Evolutionary conservation across 2,329 filamentous ascomycete genomes (phyloP), one percentile per base, ranked within the genome.

Genomic region (Metarhizium anisopliae): DNA sequence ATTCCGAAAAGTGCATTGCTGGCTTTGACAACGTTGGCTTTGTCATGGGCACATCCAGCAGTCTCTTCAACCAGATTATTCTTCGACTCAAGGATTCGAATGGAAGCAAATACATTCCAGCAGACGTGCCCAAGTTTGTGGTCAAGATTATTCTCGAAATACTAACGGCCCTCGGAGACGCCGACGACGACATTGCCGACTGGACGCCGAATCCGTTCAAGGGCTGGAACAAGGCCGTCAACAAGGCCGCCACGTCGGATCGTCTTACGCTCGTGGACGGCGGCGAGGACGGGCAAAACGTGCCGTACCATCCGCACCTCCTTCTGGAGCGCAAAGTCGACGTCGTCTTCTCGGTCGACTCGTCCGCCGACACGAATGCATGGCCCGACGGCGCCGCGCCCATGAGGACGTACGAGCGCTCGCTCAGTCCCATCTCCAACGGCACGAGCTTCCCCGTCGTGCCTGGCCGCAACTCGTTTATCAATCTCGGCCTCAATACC

Each of bases 21-120:
- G 90, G 90, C 1, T 92, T 90, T 61, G 90, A 95, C 69, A 91
- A 89, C 62, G 82, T 82, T 4, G 88, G 88, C 2, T 95, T 83
- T 63, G 76, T 93, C 30, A 89, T 93, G 82, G 89, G 89, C 56
- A 93, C 89, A 0, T 90, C 86, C 11, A 90, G 86, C 14, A 85
- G 86, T 8, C 76, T 95, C 4, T 94, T 95, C 76, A 94, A 94
- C 72, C 74, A 66, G 76, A 77, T 63, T 64, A 76, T 85, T 56
- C 77, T 95, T 79, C 77, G 94, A 83, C 40, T 93, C 83, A 25
- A 74, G 64, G 66, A 74, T 55, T 25, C 25, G 1, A 72, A 62
- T 38, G 73, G 66, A 14, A 66, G 59, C 62, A 76, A 59, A 16
- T 83, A 79, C 64, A 62, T 69, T 2, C 79, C 78, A 2, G 82